Evolutionary conservation across 768 basidiomycete species (phyloP), one percentile per base, ranked within the genome.

Genomic region (Amanita pallidorosea): DNA sequence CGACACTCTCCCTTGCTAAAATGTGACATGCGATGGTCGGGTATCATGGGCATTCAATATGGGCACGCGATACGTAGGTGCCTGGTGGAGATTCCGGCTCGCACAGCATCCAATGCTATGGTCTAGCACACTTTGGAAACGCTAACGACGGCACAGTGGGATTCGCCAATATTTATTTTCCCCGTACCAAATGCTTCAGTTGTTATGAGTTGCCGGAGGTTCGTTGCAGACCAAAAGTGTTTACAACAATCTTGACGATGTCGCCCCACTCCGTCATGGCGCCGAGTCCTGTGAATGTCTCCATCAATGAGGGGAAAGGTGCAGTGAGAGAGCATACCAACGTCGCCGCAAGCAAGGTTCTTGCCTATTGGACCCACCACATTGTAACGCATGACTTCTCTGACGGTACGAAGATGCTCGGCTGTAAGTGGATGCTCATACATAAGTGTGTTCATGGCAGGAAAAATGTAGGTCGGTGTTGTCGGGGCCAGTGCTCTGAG

Each of bases 371-470:
- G 95, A 0, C 94, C 94, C 5, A 86, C 72, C 13, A 98, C 75
- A 20, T 77, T 68, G 61, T 98, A 99, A 11, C 77, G 73, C 8
- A 97, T 74, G 36, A 87, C 75, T 1, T 93, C 86, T 23, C 71
- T 73, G 5, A 95, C 75, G 35, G 86, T 60, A 20, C 80, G 75
- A 38, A 98, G 66, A 60, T 99, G 96, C 55, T 86, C 79, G 1
- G 79, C 76, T 0, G 94, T 97, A 18, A 98, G 73, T 17, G 92
- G 92, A 62, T 98, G 94, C 53, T 88, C 81, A 61, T 89, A 98
- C 95, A 99, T 99, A 56, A 90, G 72, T 3, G 96, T 98, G 65
- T 99, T 99, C 95, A 98, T 99, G 0, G 95, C 96, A 1, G 95
- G 95, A 61, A 94, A 98, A 34, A 97, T 66, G 60, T 85, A 91